Base-by-base conservation (phyloP, 2,329 filamentous ascomycete species). In the Colletotrichum lindemuthianum region DNA sequence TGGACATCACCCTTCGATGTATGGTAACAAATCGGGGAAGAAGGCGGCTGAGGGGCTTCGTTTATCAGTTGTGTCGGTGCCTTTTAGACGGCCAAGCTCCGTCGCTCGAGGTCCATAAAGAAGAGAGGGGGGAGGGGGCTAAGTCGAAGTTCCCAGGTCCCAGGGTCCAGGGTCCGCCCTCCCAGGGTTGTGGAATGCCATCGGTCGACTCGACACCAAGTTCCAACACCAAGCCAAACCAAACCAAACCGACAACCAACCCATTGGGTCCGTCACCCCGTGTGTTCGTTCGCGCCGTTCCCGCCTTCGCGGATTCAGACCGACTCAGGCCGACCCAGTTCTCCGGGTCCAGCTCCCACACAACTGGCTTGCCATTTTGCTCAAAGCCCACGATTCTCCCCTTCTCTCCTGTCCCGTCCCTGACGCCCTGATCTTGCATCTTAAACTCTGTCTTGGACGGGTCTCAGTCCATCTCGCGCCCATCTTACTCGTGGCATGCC, bases 231-330 rank as follows among this genome's bases (percentile, higher is more conserved):
- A 15, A 11, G 11, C n/a, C 24, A 24, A 24, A 24, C 24, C 24
- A 24, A 24, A 36, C 41, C 36, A 50, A 61, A 60, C 43, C 58
- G 56, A 37, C 47, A 54, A 65, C 51, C 60, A 54, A 60, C 57
- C 60, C 36, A 54, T 55, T 60, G 60, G 60, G 56, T 65, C 57
- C 54, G 48, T 32, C n/a, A 41, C 61, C 52, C 58, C 51, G 51
- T 65, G 39, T 57, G 61, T 61, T 52, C 51, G 58, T 65, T 61
- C 61, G 51, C 61, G 61, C 57, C 57, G 55, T 56, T 65, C 61
- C 61, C 61, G 61, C 61, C 58, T 36, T 65, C 45, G 61, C 51
- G 61, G 61, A 56, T 45, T 65, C 51, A 65, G 61, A 61, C 58
- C 61, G 58, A 65, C 58, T 61, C 34, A 52, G 47, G 41, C 52